Conservation (phyloP, 2,329 filamentous ascomycete genomes). For the Sarocladiaceae sp. region DNA sequence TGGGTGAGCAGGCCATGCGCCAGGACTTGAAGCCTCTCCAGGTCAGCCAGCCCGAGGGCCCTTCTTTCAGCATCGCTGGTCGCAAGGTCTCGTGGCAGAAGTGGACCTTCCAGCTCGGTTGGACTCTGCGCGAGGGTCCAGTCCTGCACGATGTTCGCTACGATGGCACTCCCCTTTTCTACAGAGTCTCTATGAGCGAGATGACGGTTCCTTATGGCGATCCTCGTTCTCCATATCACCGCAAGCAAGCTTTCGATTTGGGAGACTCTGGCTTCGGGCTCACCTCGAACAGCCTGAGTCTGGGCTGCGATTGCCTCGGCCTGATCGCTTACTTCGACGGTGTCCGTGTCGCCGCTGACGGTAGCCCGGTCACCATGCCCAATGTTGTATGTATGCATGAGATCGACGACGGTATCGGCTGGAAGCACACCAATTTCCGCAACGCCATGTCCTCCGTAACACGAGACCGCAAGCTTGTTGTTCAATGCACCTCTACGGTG, state of each 20-base stretch:
- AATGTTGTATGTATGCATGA: slow-evolving; percentile 21
- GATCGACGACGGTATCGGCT: slow-evolving; percentile 43
- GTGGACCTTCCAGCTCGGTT: slow-evolving; percentile 57
- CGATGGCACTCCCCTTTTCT: slow-evolving; percentile 52
- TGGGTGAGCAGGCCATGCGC: not conserved
- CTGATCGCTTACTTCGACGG: slow-evolving; percentile 19
- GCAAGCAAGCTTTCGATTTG: slow-evolving; percentile 67
- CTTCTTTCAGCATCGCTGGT: slow-evolving; percentile 41
- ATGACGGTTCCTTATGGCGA: slow-evolving; percentile 30
- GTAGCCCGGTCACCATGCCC: slow-evolving; percentile 16
- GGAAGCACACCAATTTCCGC: slow-evolving; percentile 55
- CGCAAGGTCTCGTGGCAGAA: slow-evolving; percentile 19
- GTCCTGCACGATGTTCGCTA: slow-evolving; percentile 57
- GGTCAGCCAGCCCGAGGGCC: slow-evolving; percentile 59
- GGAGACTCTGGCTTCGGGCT: slow-evolving; percentile 62
- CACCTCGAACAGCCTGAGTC: slow-evolving; percentile 60
- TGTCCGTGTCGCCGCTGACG: slow-evolving; percentile 17
- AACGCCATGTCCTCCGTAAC: slow-evolving; percentile 50
- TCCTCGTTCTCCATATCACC: slow-evolving; percentile 55
- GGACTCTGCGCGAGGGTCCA: slow-evolving; percentile 55
- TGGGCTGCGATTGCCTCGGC: slow-evolving; percentile 68
- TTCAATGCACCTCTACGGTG: slow-evolving; percentile 55
- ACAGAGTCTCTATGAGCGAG: slow-evolving; percentile 53
- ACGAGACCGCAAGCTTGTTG: slow-evolving; percentile 46
- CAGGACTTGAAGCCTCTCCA: slow-evolving; percentile 57